Conservation (phyloP, 768 basidiomycete genomes). For the Kwoniella botswanensis region DNA sequence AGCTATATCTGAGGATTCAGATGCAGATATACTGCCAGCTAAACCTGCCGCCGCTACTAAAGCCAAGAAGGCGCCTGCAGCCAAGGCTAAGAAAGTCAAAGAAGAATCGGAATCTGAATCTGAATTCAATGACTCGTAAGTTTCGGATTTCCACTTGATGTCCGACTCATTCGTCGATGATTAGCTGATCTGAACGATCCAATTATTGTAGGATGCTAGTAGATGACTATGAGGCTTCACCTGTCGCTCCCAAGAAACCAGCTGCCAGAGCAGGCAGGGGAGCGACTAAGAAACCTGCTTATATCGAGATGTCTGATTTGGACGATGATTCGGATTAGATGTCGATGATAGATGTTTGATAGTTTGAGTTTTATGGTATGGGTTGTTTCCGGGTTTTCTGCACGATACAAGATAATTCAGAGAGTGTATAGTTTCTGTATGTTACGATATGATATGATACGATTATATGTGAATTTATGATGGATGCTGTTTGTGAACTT, state of each 20-base stretch:
- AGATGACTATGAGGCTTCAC: constrained; percentile 41
- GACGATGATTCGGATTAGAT: constrained; percentile 39
- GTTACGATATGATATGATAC: not conserved
- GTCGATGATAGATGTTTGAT: not conserved
- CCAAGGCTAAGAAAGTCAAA: constrained; percentile 32
- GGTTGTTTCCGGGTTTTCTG: not conserved
- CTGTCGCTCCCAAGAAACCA: constrained; percentile 30
- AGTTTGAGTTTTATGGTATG: not conserved
- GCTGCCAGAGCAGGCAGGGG: constrained; percentile 49
- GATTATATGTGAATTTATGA: not conserved
- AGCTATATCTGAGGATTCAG: constrained; percentile 14
- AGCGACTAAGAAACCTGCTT: constrained; percentile 45
- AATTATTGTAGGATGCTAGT: constrained; percentile 23
- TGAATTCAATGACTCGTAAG: constrained; percentile 38
- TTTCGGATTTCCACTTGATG: not conserved
- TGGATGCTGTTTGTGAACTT: too few species aligned
- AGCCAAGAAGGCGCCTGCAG: constrained; percentile 28
- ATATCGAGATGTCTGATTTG: constrained; percentile 45
- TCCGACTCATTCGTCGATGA: not conserved
- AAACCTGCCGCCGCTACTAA: constrained; percentile 24
- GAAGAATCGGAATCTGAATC: constrained; percentile 45
- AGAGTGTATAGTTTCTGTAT: not conserved
- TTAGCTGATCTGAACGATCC: not conserved
- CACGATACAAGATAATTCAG: not conserved
- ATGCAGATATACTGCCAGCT: constrained; percentile 6